Evolutionary conservation across 2,329 filamentous ascomycete species (phyloP), one percentile per base, ranked within the genome.

Genomic region (Fusarium sp.): DNA sequence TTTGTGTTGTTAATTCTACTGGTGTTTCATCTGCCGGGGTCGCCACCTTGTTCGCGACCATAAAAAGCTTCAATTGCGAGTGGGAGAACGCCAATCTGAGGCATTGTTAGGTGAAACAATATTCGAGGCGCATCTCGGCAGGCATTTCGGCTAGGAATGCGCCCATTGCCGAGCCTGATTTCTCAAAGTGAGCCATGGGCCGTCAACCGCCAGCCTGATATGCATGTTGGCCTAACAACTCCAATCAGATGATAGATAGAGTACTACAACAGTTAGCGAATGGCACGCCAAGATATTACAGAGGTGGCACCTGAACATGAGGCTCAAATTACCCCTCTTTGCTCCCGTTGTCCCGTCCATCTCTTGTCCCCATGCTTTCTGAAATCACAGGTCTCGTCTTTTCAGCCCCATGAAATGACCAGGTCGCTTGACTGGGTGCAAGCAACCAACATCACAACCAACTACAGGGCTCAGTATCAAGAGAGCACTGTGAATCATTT

Each of bases 321-420:
- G 45, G 40, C 56, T 61, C 57, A 64, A 59, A 37, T 52, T 66
- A 66, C 63, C 63, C 63, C 63, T 66, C 63, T 54, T 61, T 66
- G 7, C 1, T 52, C 20, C 56, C 10, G 5, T 20, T n/a, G 20
- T 56, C 22, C 47, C 8, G n/a, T 22, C 18, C 34, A 16, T n/a
- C 18, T 31, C 35, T 22, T 34, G 27, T 27, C 47, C 50, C 35
- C 24, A n/a, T n/a, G 31, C 14, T 57, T 37, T 56, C 22, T 18
- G 50, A 27, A 45, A 45, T 64, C 50, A 18, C 37, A 35, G 10
- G 27, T 42, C 34, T 42, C 50, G 18, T 18, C 31, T 27, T 38
- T 29, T 56, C 45, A 38, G 31, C 40, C 18, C 31, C 22, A 22
- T 56, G 60, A 54, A 29, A 27, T 5, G 29, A 35, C 27, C n/a